Evolutionary conservation across 164 flowering plant species (phyloP).

Genomic region (Nymphaea thermarum): DNA sequence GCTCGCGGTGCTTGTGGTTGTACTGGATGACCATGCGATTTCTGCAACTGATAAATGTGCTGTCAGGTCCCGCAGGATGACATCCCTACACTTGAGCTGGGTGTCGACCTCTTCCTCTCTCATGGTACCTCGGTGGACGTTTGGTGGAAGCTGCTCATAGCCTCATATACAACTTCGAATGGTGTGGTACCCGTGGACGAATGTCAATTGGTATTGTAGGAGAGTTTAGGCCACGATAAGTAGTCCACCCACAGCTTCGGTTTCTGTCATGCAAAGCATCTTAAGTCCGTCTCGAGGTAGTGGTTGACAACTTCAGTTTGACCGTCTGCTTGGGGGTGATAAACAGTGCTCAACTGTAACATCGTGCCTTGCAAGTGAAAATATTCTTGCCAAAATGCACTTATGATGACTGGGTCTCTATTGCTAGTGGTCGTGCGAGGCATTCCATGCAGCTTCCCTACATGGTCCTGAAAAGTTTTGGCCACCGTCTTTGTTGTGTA

Average conservation of each 20-base stretch:
- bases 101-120: neutral
- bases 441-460: neutral
- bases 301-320: slow-evolving; percentile 1
- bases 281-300: neutral
- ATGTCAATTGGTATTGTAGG: too few species aligned
- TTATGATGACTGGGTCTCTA: neutral
- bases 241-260: too few species aligned
- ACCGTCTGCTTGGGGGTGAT: slow-evolving; percentile 1
- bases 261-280: neutral
- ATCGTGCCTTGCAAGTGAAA: neutral
- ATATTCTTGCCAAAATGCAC: neutral
- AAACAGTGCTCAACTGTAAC: neutral
- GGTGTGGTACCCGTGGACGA: neutral
- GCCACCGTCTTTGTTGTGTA: neutral
- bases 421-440: neutral
- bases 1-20: too few species aligned
- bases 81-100: neutral
- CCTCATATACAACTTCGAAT: neutral
- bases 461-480: neutral
- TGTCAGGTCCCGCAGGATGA: too few species aligned
- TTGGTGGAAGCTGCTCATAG: neutral
- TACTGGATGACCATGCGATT: too few species aligned
- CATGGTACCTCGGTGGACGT: neutral
- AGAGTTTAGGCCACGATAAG: too few species aligned
- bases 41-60: too few species aligned